A percentile compares a stretch with the other conserved stretches of the same genome.
phyloP scores from a whole-genome alignment of 192 early-diverging fungal species.

The Rhizoclosmatium sp. region DNA sequence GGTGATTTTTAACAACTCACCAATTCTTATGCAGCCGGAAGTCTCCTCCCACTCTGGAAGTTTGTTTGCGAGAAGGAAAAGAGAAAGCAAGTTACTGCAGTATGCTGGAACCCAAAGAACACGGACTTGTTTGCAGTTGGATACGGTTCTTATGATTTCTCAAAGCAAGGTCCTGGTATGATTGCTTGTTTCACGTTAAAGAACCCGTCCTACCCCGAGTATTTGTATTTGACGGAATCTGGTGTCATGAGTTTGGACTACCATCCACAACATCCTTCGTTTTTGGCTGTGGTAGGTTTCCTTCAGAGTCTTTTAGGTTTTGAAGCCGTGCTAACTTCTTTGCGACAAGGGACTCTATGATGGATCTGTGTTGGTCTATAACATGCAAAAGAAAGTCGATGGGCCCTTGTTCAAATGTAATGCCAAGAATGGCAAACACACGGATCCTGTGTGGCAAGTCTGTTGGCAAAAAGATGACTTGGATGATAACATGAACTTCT shows the following conservation, averaged over 20 bases:
- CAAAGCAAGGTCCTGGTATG: slow-evolving; percentile 66
- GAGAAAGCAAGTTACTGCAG: slow-evolving; percentile 65
- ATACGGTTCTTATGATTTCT: slow-evolving; percentile 71
- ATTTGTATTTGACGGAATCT: slow-evolving; percentile 58
- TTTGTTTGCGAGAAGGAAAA: slow-evolving; percentile 68
- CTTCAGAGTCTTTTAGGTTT: neutral
- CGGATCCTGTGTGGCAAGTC: slow-evolving; percentile 73
- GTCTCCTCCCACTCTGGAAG: slow-evolving; percentile 66
- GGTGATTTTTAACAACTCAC: neutral
- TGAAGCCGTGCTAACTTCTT: neutral
- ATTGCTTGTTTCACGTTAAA: slow-evolving; percentile 69
- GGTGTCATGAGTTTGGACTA: slow-evolving; percentile 69
- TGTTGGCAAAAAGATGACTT: slow-evolving; percentile 74
- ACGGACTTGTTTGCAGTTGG: slow-evolving; percentile 67
- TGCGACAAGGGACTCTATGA: slow-evolving; percentile 59
- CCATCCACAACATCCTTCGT: slow-evolving; percentile 69
- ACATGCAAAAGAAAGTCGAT: slow-evolving; percentile 63
- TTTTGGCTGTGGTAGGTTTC: slow-evolving; percentile 59
- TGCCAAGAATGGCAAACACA: slow-evolving; percentile 55
- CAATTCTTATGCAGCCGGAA: slow-evolving; percentile 46
- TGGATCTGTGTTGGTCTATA: slow-evolving; percentile 65
- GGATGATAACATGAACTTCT: slow-evolving; percentile 70
- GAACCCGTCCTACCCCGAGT: slow-evolving; percentile 69
- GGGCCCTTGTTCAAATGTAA: slow-evolving; percentile 58
- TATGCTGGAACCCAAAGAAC: slow-evolving; percentile 64